A percentile compares a stretch with the other conserved stretches of the same genome.
Evolutionary conservation across 495 filamentous ascomycete genomes (phyloP).

Genomic region (Staphylotrichum longicolle): DNA sequence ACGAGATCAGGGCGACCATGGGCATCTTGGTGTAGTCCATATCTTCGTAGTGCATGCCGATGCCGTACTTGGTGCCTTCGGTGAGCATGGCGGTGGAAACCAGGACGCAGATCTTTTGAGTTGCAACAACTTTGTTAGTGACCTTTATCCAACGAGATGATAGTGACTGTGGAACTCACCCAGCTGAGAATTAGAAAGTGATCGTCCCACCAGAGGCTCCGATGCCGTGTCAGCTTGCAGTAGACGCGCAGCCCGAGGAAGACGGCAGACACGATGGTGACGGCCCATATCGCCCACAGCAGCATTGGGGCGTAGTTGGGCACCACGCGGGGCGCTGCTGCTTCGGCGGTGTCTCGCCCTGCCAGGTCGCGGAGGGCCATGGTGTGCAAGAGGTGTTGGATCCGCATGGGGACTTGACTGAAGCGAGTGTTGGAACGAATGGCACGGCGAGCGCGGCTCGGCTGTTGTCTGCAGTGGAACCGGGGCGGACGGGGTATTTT

Average conservation of each 20-base stretch:
- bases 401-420: no score
- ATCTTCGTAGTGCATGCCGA: background rate
- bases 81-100: background rate
- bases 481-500: no score
- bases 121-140: no score
- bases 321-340: no score
- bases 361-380: no score
- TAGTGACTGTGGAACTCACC: background rate
- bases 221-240: conserved; percentile 4
- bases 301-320: background rate
- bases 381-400: no score
- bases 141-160: background rate
- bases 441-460: no score
- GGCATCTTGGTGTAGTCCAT: background rate
- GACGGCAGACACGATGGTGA: background rate
- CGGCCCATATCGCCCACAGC: background rate
- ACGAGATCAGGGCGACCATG: background rate
- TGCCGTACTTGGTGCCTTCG: background rate
- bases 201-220: background rate
- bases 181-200: background rate
- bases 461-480: no score
- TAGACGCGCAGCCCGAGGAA: conserved; percentile 1
- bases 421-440: no score
- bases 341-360: no score
- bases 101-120: background rate